A percentile compares a stretch with the other conserved stretches of the same genome.
Conservation (phyloP, 2,329 filamentous ascomycete genomes). For the Phaeosphaeria sp. region DNA sequence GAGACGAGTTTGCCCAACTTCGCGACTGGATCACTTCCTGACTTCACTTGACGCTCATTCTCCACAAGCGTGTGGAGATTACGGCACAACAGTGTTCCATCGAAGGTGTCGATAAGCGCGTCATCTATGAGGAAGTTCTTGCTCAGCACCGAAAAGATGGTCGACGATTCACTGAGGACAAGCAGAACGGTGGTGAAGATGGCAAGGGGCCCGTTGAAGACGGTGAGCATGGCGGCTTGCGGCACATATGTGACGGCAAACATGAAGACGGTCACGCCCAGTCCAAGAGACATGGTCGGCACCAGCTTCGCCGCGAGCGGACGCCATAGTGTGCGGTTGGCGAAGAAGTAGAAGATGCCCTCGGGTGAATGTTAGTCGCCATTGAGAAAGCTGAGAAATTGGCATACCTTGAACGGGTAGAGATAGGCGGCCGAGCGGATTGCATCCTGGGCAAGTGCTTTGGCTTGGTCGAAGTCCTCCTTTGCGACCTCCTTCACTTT, state of each 20-base stretch:
- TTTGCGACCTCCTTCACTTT: conserved; percentile 64
- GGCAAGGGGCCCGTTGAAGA: conserved; percentile 84
- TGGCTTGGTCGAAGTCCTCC: conserved; percentile 75
- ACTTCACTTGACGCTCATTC: conserved; percentile 75
- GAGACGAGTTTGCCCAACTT: conserved; percentile 64
- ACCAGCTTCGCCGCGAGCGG: conserved; percentile 64
- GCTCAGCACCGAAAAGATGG: conserved; percentile 60
- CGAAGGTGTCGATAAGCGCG: conserved; percentile 86
- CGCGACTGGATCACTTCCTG: conserved; percentile 58
- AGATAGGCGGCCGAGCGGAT: conserved; percentile 79
- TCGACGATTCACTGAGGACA: conserved; percentile 60
- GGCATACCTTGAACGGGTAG: conserved; percentile 76
- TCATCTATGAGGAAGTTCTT: conserved; percentile 81
- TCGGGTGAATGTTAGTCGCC: conserved; percentile 34
- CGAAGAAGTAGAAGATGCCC: conserved; percentile 67
- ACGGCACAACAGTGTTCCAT: conserved; percentile 68
- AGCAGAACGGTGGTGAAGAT: conserved; percentile 75
- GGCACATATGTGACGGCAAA: conserved; percentile 87
- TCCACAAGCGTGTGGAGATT: conserved; percentile 69
- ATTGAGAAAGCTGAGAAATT: not conserved
- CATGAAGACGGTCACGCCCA: conserved; percentile 77
- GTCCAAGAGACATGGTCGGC: conserved; percentile 72
- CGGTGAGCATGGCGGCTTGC: conserved; percentile 79
- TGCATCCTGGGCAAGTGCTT: conserved; percentile 69
- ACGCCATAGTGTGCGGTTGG: conserved; percentile 64